These are phyloP conservation scores for Cercospora brassicicola DNA, from an alignment of 2,329 filamentous ascomycete species.

Conservation along the genomic window DNA sequence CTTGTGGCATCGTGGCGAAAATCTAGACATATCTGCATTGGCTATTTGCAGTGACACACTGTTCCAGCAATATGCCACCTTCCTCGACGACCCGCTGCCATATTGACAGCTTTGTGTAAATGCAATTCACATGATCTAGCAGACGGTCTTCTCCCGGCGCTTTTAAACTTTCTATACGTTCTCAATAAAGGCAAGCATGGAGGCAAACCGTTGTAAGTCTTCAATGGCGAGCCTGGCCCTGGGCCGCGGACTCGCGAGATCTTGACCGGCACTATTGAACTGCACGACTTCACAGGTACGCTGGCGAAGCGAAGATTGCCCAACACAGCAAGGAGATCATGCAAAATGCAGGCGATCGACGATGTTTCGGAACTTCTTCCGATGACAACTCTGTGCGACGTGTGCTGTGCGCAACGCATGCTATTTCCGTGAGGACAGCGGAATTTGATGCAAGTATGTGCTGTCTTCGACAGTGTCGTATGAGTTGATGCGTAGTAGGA, in stretches of 20 bases:
- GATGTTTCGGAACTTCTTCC: not conserved
- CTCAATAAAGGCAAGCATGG: not conserved
- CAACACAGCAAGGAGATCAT: not conserved
- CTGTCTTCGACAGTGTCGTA: not conserved
- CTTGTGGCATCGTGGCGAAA: not conserved
- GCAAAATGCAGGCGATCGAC: not conserved
- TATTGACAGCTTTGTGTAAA: not conserved
- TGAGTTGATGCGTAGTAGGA: not conserved
- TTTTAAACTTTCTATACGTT: not conserved
- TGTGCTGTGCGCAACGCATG: not conserved
- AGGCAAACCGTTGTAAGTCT: not conserved
- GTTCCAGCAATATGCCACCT: not conserved
- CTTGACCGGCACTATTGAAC: not conserved
- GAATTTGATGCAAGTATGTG: not conserved
- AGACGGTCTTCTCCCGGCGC: not conserved
- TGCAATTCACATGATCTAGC: not conserved
- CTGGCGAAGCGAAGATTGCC: not conserved
- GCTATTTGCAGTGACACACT: not conserved
- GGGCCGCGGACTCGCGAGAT: not conserved
- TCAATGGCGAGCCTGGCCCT: not conserved
- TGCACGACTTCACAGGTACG: not conserved
- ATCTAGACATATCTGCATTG: not conserved
- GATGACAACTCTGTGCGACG: not conserved
- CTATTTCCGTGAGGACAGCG: not conserved
- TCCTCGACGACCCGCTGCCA: not conserved